Evolutionary conservation across 78 protist genomes (phyloP), one percentile per base, ranked within the genome.

Genomic region (Ministeria vibrans): DNA sequence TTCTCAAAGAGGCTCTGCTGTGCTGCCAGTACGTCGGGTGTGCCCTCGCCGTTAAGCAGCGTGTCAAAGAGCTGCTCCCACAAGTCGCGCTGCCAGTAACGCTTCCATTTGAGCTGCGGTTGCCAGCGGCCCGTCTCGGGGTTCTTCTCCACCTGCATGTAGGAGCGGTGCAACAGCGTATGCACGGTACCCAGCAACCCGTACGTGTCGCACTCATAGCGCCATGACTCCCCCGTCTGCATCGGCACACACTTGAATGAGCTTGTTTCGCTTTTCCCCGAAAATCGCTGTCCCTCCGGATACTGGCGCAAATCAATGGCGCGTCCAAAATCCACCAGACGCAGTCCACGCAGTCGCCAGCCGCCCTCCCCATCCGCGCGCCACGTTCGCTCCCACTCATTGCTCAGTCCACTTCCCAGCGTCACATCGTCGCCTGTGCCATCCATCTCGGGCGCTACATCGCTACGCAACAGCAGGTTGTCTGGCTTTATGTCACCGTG

Each of bases 401-500:
- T 25, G 23, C 38, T 30, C 49, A 38, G 15, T 49, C n/a, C 15
- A 15, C 55, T 20, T 49, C 15, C 55, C 59, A 22, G 18, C 18
- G 30, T 22, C 59, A 51, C 59, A 51, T 13, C 59, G 59, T 13
- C 59, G 18, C 59, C 30, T 51, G 59, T 51, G 30, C 30, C 59
- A 51, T 18, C 13, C 18, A 73, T 23, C n/a, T 20, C 76, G 27
- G 28, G 39, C 71, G 6, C 1, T 0, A 23, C 63, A 9, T 64
- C 76, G 42, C 34, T 32, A 20, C 80, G 86, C 23, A 85, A 27
- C 42, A 79, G 53, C 44, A 90, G 34, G 42, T 82, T 82, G 27
- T 77, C 82, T 11, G 93, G 85, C 23, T 74, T 78, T 46, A 90
- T 80, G 75, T 80, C 80, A 15, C 83, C 90, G 81, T 91, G 92